Evolutionary conservation across 108 stramenopile species (phyloP).

Genomic region (Asterionellopsis glacialis): DNA sequence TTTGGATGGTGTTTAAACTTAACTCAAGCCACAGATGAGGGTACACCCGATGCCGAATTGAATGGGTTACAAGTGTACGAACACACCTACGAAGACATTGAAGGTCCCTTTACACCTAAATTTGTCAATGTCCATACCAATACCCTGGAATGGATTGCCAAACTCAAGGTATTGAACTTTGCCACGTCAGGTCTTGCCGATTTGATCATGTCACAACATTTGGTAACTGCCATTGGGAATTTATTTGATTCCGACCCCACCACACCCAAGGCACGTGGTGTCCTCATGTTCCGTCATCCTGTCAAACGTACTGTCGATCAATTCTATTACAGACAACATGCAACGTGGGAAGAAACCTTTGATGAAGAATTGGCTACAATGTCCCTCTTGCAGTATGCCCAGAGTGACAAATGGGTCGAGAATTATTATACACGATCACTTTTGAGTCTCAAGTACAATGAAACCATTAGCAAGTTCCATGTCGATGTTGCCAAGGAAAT

Average conservation of each 20-base stretch:
- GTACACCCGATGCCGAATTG: neutral
- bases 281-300: conserved; percentile 12
- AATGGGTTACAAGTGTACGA: neutral
- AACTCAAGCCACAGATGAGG: neutral
- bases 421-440: conserved; percentile 32
- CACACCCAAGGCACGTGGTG: neutral
- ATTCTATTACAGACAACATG: conserved; percentile 7
- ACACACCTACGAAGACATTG: neutral
- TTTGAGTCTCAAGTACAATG: conserved; percentile 4
- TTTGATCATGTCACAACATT: neutral
- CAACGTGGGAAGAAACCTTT: conserved; percentile 11
- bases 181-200: neutral
- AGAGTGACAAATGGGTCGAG: conserved; percentile 18
- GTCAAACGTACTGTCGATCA: conserved; percentile 3
- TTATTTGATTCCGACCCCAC: neutral
- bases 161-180: neutral
- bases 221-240: neutral
- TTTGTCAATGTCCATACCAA: conserved; percentile 1
- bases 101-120: neutral
- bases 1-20: conserved; percentile 1
- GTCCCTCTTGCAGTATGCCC: conserved; percentile 2
- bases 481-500: conserved; percentile 32
- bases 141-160: neutral
- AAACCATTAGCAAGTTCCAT: conserved; percentile 11
- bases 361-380: conserved; percentile 7